These are phyloP conservation scores for Solanum pimpinellifolium DNA, from an alignment of 257 asterid genomes.

Conservation along the genomic window DNA sequence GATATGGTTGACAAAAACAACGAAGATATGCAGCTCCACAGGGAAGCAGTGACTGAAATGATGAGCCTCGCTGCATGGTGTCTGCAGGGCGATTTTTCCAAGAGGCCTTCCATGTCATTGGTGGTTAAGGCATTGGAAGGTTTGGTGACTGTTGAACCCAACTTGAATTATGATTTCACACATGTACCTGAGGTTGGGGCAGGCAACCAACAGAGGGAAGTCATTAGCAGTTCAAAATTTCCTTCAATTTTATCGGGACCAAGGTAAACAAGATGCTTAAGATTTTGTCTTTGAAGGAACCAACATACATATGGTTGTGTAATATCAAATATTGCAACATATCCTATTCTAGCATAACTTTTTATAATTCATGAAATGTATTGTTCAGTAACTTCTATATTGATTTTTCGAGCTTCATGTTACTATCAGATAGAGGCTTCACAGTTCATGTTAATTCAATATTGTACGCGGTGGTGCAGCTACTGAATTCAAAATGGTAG, in stretches of 20 bases:
- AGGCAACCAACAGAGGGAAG: background rate
- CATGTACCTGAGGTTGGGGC: background rate
- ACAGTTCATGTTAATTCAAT: background rate
- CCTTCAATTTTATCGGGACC: constrained; percentile 9
- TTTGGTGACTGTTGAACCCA: background rate
- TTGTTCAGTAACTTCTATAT: background rate
- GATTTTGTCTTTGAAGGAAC: background rate
- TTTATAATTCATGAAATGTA: background rate
- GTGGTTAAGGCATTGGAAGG: constrained; percentile 18
- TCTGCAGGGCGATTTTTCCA: background rate
- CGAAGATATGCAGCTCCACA: constrained; percentile 6
- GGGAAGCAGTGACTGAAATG: background rate
- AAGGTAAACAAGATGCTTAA: background rate
- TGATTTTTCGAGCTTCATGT: background rate
- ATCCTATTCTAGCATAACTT: background rate
- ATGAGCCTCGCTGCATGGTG: constrained; percentile 14
- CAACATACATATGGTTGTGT: background rate
- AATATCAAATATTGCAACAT: background rate
- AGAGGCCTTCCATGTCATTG: constrained; percentile 19
- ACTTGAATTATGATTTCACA: background rate
- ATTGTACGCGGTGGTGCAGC: background rate
- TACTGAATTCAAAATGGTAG: background rate
- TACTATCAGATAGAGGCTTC: background rate
- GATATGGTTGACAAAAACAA: constrained; percentile 3
- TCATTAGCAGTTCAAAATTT: background rate